These are phyloP conservation scores for Aspergillus puulaauensis DNA, from an alignment of 2,329 filamentous ascomycete species.

Conservation along the genomic window DNA sequence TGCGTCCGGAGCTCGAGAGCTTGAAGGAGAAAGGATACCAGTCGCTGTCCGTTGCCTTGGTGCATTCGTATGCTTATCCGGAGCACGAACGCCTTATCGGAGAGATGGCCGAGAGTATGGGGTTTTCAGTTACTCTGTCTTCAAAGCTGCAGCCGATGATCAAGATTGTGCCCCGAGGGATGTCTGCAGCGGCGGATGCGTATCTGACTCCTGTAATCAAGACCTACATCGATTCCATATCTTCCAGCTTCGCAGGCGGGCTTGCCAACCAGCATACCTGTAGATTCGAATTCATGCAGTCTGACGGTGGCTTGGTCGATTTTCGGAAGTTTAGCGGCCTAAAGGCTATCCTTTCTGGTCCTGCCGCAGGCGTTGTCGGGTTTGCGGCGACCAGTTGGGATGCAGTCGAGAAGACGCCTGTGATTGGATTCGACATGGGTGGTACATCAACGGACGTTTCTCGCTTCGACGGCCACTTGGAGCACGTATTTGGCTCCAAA, in stretches of 20 bases:
- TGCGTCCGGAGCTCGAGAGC: constrained; percentile 60
- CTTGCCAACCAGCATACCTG: constrained; percentile 73
- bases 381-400: constrained; percentile 93
- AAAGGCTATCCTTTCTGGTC: constrained; percentile 83
- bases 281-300: constrained; percentile 95
- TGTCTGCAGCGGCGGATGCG: constrained; percentile 75
- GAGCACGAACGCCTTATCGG: constrained; percentile 79
- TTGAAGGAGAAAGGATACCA: constrained; percentile 69
- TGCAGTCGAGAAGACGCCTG: constrained; percentile 73
- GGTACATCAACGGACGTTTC: constrained; percentile 89
- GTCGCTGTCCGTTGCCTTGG: constrained; percentile 81
- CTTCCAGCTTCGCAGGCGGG: constrained; percentile 71
- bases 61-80: constrained; percentile 88
- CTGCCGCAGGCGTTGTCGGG: constrained; percentile 90
- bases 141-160: constrained; percentile 84
- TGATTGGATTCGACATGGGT: constrained; percentile 96
- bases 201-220: constrained; percentile 78
- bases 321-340: constrained; percentile 72
- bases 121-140: constrained; percentile 75
- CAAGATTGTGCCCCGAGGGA: constrained; percentile 75
- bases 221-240: constrained; percentile 62
- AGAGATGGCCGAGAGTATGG: constrained; percentile 74
- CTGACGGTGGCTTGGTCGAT: constrained; percentile 68
- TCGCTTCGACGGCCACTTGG: constrained; percentile 81
- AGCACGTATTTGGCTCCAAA: constrained; percentile 92